Conservation (phyloP, 2,329 filamentous ascomycete species). For the Ramichloridium luteum region DNA sequence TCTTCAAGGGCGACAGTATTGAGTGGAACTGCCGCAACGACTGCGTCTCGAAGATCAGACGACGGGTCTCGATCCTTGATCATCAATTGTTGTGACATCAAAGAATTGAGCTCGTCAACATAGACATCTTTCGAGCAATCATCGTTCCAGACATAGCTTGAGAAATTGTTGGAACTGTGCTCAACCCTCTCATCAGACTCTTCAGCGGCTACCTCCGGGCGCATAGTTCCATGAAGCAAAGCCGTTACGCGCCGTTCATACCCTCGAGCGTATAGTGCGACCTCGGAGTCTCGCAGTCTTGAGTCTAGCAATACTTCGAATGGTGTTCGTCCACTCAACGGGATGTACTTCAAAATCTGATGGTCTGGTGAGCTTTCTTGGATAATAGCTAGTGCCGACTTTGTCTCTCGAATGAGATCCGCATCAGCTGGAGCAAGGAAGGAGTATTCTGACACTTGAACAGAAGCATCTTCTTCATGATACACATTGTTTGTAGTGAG, state of each 20-base stretch:
- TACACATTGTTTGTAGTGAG: neutral
- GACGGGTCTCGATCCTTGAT: neutral
- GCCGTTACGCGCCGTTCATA: neutral
- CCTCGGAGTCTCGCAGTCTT: neutral
- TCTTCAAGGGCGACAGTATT: neutral
- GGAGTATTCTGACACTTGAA: neutral
- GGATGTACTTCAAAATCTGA: conserved; percentile 3
- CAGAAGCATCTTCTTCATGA: neutral
- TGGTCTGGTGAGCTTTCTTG: conserved; percentile 5
- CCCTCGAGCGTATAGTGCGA: neutral
- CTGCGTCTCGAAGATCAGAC: neutral
- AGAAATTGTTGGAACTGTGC: too few relatives aligned
- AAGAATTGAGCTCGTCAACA: conserved; percentile 3
- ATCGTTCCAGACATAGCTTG: too few relatives aligned
- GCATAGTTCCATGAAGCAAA: too few relatives aligned
- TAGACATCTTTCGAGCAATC: conserved; percentile 4
- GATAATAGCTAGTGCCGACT: conserved; percentile 6
- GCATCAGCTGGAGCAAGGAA: conserved; percentile 5
- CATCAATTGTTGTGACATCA: conserved; percentile 5
- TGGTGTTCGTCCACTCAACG: neutral
- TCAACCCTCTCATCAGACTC: too few relatives aligned
- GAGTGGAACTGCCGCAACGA: too few relatives aligned
- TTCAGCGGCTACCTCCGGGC: neutral
- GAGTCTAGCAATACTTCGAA: neutral
- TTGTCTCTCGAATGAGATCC: conserved; percentile 8